phyloP scores from a whole-genome alignment of 2,329 filamentous ascomycete genomes.

The Curvularia sp. region DNA sequence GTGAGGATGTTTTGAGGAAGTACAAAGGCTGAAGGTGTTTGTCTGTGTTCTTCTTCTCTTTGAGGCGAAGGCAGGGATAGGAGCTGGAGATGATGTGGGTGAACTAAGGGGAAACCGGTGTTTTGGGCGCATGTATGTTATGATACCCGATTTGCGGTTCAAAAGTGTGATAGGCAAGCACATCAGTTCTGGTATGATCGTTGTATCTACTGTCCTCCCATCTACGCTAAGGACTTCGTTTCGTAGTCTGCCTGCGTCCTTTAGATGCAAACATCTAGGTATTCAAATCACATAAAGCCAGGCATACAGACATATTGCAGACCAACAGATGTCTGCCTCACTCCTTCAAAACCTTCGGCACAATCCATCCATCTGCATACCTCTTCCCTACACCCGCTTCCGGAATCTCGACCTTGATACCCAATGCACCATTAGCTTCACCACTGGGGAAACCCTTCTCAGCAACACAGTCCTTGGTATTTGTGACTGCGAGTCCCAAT shows the following conservation, averaged over 20 bases:
- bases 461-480: slow-evolving; percentile 22
- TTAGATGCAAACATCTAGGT: background rate
- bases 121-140: slow-evolving; percentile 3
- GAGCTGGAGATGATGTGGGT: background rate
- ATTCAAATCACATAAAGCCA: background rate
- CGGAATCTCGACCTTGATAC: slow-evolving; percentile 48
- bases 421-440: background rate
- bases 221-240: background rate
- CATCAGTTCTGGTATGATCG: background rate
- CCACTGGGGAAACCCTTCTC: background rate
- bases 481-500: slow-evolving; percentile 40
- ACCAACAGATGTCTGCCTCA: slow-evolving; percentile 1
- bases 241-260: background rate
- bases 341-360: slow-evolving; percentile 50
- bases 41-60: background rate
- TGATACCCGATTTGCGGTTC: slow-evolving; percentile 1
- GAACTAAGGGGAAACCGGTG: background rate
- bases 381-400: slow-evolving; percentile 47
- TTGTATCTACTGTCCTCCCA: background rate
- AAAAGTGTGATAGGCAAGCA: background rate
- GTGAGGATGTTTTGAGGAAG: slow-evolving; percentile 60
- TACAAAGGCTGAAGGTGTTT: slow-evolving; percentile 40
- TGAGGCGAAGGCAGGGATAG: background rate
- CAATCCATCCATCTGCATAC: slow-evolving; percentile 56
- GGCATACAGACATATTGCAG: background rate